Conservation (phyloP, 345 rosid species). For the Theobroma cacao region DNA sequence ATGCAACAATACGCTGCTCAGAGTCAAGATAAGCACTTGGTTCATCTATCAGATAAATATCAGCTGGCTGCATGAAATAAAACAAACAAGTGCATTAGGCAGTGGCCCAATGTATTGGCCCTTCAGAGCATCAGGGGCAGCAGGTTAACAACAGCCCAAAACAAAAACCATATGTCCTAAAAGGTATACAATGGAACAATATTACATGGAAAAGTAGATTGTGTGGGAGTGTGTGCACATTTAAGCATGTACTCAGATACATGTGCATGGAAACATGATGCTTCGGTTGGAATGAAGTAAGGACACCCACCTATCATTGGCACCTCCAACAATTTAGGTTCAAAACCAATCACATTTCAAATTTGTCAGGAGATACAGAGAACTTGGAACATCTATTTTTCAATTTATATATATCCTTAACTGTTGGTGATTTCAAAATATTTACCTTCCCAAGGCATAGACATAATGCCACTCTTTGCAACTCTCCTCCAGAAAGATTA, state of each 20-base stretch:
- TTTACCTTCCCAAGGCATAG: conserved; percentile 95
- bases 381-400: not conserved
- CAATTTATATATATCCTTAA: not conserved
- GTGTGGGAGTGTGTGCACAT: not conserved
- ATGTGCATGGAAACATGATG: not conserved
- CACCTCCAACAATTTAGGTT: conserved; percentile 1
- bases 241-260: not conserved
- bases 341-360: conserved; percentile 1
- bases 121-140: not conserved
- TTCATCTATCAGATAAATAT: conserved; percentile 95
- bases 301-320: not conserved
- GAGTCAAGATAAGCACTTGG: conserved; percentile 99
- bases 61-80: conserved; percentile 78
- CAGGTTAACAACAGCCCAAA: not conserved
- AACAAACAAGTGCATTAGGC: not conserved
- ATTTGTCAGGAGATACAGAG: too few species aligned
- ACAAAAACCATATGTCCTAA: not conserved
- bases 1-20: conserved; percentile 98
- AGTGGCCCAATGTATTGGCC: not conserved
- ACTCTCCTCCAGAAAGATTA: conserved; percentile 97
- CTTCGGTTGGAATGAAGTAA: not conserved
- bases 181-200: not conserved
- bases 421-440: not conserved
- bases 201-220: not conserved
- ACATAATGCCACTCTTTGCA: conserved; percentile 96